Evolutionary conservation across 345 rosid genomes (phyloP), one percentile per base, ranked within the genome.

Genomic region (Citrus hindsii): DNA sequence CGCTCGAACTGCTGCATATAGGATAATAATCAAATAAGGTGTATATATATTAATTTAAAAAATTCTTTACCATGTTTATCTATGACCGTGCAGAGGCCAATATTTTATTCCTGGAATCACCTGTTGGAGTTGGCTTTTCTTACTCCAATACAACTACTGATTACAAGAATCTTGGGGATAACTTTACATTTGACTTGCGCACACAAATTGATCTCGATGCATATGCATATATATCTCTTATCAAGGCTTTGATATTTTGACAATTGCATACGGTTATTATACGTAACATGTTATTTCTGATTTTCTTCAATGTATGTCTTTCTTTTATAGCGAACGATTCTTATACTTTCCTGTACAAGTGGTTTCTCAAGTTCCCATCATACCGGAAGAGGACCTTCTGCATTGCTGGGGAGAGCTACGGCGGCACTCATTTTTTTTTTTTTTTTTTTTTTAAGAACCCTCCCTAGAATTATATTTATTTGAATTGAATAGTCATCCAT

Each of bases 341-440:
- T 51, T 93, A 93, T 78, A 67, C 78, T 70, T 93, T 95, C 85
- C 89, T 92, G 56, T 94, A 81, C 65, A 83, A 79, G 48, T 95
- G 98, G 98, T 84, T 93, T 77, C 73, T 85, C 79, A 89, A 85
- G 85, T 88, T 92, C 82, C 98, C 97, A n/a, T 79, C 86, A 2
- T 93, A 89, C 73, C 87, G 78, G 79, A 75, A 67, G 0, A 82
- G 88, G 60, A 58, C 80, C 2, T 92, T 95, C 77, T 93, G 92
- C 73, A 88, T 95, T 71, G 98, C 98, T 12, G 93, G 98, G 59
- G 98, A 92, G 85, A 91, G 98, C 88, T 95, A 95, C 76, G 95
- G 95, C 76, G 98, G 98, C 92, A 71, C 8, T 28, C 33, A 75
- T 63, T 18, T 38, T 8, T 38, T 30, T 30, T 30, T 28, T 28